Conservation (phyloP, 441 rosid species). For the Corymbia citriodora region DNA sequence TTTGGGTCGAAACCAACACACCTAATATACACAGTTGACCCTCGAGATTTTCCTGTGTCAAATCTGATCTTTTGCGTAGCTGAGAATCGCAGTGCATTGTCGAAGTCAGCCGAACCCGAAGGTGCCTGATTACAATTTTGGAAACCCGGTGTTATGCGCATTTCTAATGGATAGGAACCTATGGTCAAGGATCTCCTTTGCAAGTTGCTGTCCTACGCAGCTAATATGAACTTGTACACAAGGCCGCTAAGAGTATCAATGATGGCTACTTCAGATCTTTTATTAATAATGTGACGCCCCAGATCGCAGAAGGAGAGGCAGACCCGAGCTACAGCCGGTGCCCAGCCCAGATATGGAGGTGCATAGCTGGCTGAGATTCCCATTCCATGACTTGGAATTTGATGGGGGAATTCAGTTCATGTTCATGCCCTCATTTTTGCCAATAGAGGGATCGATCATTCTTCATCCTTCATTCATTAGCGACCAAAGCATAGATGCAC, state of each 20-base stretch:
- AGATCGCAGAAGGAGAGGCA: neutral
- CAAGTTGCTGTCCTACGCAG: neutral
- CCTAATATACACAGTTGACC: neutral
- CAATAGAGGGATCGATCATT: neutral
- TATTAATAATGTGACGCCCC: neutral
- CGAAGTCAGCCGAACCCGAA: neutral
- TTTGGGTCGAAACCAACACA: neutral
- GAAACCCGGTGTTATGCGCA: neutral
- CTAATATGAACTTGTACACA: neutral
- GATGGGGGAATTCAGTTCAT: neutral
- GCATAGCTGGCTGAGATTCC: neutral
- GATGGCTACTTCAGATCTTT: neutral
- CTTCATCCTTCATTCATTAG: neutral
- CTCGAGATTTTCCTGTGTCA: neutral
- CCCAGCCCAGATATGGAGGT: neutral
- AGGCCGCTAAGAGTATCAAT: neutral
- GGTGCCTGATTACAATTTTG: neutral
- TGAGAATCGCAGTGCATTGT: neutral
- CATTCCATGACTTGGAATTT: neutral
- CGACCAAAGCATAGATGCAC: neutral
- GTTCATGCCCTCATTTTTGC: neutral
- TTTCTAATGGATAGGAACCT: neutral
- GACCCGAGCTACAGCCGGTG: neutral
- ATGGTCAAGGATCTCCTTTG: neutral
- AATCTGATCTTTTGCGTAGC: neutral